Base-by-base conservation (phyloP, 2,329 filamentous ascomycete genomes). In the Verticillium isaacii region DNA sequence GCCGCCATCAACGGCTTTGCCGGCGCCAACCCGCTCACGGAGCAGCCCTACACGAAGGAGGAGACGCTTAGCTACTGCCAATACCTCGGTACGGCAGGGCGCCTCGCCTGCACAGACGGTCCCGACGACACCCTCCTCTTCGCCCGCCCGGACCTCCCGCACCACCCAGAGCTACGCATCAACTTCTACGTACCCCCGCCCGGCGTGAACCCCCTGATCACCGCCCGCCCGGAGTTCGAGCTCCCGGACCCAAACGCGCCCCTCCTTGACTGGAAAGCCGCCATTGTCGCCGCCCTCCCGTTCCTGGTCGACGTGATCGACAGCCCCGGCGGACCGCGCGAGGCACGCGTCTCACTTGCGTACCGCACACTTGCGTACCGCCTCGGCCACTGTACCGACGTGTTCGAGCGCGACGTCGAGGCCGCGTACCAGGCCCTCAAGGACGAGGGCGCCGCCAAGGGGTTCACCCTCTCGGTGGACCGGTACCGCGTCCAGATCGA, bases 141-240 rank as follows among this genome's bases (percentile, higher is more conserved):
- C 23, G 60, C 62, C 60, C 70, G 73, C 2, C 72, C 73, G 0
- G 1, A 32, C 1, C 62, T 66, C 57, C 59, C 69, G 7, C 66
- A 69, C 62, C 70, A 72, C 61, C 74, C 74, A 1, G 74, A 77
- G 61, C 63, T 74, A 52, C 71, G 69, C 41, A 65, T 74, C 19
- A 41, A 63, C 59, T 71, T 68, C 69, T 54, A 29, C 14, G 29
- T 56, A 25, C 54, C 54, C 54, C 29, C 15, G n/a, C 11, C 19
- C 11, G 9, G 12, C 19, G n/a, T 52, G 19, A 56, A 32, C 15
- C 52, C 52, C 23, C 52, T 55, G 15, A 14, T 56, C 54, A 17
- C 54, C 7, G 7, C 11, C 8, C 54, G 54, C 14, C n/a, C 45
- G 11, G 45, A 52, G 19, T 11, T 8, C 9, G 45, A 52, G 11